phyloP scores from a whole-genome alignment of 2,329 filamentous ascomycete genomes.

The Cordyceps farinosa region DNA sequence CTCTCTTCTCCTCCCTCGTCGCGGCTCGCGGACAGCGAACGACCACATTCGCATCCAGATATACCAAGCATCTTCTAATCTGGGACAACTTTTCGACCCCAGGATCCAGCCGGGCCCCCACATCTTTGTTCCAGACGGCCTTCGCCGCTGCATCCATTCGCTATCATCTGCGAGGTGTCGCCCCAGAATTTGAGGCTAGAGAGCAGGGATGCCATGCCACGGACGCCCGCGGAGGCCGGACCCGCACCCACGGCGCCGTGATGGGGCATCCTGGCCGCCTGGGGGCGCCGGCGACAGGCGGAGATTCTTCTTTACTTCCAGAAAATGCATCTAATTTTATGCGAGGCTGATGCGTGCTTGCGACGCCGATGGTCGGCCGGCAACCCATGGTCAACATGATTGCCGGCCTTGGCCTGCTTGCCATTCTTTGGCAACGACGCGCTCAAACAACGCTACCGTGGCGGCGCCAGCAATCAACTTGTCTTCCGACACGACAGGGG shows the following conservation, averaged over 20 bases:
- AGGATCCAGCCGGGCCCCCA: slow-evolving; percentile 4
- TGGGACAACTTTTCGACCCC: slow-evolving; percentile 5
- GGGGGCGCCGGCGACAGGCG: not conserved
- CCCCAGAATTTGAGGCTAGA: slow-evolving; percentile 3
- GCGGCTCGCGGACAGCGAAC: slow-evolving; percentile 15
- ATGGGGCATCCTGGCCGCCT: not conserved
- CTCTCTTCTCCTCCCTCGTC: not conserved
- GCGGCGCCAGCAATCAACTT: not conserved
- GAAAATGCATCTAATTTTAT: not conserved
- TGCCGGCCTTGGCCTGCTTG: not conserved
- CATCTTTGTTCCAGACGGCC: slow-evolving; percentile 8
- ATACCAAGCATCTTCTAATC: not conserved
- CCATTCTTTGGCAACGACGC: not conserved
- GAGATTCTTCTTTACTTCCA: slow-evolving; percentile 1
- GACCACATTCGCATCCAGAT: not conserved
- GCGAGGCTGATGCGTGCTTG: not conserved
- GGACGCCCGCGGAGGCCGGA: slow-evolving; percentile 12
- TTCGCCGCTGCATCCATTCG: not conserved
- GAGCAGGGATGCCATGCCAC: not conserved
- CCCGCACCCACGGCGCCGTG: slow-evolving; percentile 4
- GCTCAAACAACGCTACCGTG: not conserved
- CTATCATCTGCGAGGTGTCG: not conserved
- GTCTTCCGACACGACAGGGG: not conserved
- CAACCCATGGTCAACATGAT: not conserved
- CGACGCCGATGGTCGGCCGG: slow-evolving; percentile 11